Base-by-base conservation (phyloP, 208 protist genomes). In the Crithidia sp. region DNA sequence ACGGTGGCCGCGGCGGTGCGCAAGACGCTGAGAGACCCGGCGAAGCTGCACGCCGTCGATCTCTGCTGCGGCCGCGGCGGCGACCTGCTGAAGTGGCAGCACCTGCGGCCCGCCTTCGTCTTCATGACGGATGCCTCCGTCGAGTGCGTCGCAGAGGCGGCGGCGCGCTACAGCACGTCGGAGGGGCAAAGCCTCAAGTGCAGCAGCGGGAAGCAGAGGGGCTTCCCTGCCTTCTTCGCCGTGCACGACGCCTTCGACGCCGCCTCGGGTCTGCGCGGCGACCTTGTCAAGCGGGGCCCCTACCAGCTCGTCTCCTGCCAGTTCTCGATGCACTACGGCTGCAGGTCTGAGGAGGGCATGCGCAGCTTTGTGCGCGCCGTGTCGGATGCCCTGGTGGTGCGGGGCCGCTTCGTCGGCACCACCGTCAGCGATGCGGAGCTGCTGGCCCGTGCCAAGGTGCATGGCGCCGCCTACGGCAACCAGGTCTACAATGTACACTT, bases 281-380 rank as follows among this genome's bases (percentile, higher is more conserved):
- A 82, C 16, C 74, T 93, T 2, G 41, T 44, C 39, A 66, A 49
- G 43, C 64, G 62, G 12, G 64, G 49, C 7, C 60, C 71, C 12
- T 85, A 89, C 43, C 76, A 90, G 56, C 61, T 95, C 58, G 67
- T 79, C 43, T 93, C 91, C 16, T 95, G 91, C 52, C 91, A 95
- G 66, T 95, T 95, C 79, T 92, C 91, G 19, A 77, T 95, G 70
- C 91, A 95, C 83, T 93, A 93, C 75, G 88, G 86, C 14, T 95
- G 82, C 64, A 71, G 61, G 13, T 81, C 78, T 0, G 71, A 75
- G 59, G 71, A 83, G 40, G 55, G 79, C 53, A 59, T 91, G 2
- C 54, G 41, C 39, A 79, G 56, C 52, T 93, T 95, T 69, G 62
- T 95, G 6, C 55, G 62, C n/a, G 67, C 77, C 41, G 71, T 95